These are phyloP conservation scores for Lablab purpureus DNA, from an alignment of 306 rosid species.

Conservation along the genomic window DNA sequence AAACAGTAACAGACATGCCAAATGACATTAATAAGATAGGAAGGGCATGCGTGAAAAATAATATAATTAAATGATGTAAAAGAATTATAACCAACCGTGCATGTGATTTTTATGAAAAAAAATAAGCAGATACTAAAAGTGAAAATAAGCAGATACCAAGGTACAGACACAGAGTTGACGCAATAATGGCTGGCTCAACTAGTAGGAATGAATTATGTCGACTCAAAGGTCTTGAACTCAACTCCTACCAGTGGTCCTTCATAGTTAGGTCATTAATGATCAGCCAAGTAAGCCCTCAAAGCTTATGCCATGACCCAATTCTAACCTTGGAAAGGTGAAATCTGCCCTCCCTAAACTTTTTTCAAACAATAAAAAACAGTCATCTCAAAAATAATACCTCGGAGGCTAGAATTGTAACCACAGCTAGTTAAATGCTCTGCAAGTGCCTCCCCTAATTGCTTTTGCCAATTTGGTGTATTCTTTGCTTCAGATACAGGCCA, in stretches of 20 bases:
- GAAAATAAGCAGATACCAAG: too few relatives aligned
- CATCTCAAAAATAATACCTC: conserved; percentile 64
- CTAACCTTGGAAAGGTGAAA: not conserved
- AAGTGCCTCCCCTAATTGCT: conserved; percentile 87
- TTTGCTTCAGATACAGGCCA: conserved; percentile 95
- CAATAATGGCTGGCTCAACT: not conserved
- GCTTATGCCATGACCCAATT: conserved; percentile 2
- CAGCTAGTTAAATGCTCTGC: conserved; percentile 88
- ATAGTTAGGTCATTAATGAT: conserved; percentile 11
- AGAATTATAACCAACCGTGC: conserved; percentile 35
- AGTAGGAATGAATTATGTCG: not conserved
- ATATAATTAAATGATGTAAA: conserved; percentile 25
- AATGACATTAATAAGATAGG: conserved; percentile 17
- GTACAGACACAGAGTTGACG: not conserved
- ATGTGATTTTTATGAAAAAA: conserved; percentile 29
- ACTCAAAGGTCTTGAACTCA: conserved; percentile 8
- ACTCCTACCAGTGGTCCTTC: conserved; percentile 16
- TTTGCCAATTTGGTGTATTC: conserved; percentile 74
- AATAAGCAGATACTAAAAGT: conserved; percentile 8
- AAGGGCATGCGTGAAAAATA: conserved; percentile 14
- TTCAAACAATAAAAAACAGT: not conserved
- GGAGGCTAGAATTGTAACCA: conserved; percentile 84
- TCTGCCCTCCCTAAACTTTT: not conserved
- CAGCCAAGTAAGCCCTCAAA: conserved; percentile 20
- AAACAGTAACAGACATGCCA: conserved; percentile 6